Percentiles rank a stretch among this genome's conserved stretches.
Evolutionary conservation across 129 eudicot species (phyloP).

Genomic region (Deinandra increscens): DNA sequence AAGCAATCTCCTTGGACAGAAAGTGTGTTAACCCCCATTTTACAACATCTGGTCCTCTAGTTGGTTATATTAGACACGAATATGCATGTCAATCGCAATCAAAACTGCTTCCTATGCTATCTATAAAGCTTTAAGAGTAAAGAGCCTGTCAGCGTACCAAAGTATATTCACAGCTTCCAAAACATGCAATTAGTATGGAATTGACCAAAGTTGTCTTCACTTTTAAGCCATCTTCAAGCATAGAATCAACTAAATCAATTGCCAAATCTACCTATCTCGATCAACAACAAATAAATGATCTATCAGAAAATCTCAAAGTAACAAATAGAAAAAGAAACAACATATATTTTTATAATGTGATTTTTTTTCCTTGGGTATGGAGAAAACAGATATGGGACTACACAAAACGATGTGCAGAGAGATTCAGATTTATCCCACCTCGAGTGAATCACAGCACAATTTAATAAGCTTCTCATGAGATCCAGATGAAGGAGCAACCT

Average conservation of each 20-base stretch:
- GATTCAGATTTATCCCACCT: constrained; percentile 46
- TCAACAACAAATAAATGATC: constrained; percentile 15
- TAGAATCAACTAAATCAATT: constrained; percentile 60
- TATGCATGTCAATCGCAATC: neutral
- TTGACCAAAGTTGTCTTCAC: constrained; percentile 45
- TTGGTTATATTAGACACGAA: neutral
- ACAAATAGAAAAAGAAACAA: neutral
- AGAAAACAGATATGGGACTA: neutral
- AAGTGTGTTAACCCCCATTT: neutral
- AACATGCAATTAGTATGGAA: constrained; percentile 56
- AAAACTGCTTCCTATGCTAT: neutral
- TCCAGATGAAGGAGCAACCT: constrained; percentile 53
- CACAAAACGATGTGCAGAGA: constrained; percentile 8
- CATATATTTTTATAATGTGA: neutral
- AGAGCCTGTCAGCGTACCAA: constrained; percentile 45
- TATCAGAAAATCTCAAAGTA: constrained; percentile 15
- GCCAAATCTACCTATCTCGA: constrained; percentile 59
- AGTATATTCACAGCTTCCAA: constrained; percentile 60
- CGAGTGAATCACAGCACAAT: constrained; percentile 49
- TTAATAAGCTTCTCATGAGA: constrained; percentile 70
- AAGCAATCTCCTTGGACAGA: neutral
- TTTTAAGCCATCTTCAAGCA: constrained; percentile 51
- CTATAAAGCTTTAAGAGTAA: constrained; percentile 11
- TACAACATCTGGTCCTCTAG: neutral
- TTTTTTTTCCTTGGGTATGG: neutral